Evolutionary conservation across 2,329 filamentous ascomycete species (phyloP).

Genomic region (Trichoderma cornu-damae): DNA sequence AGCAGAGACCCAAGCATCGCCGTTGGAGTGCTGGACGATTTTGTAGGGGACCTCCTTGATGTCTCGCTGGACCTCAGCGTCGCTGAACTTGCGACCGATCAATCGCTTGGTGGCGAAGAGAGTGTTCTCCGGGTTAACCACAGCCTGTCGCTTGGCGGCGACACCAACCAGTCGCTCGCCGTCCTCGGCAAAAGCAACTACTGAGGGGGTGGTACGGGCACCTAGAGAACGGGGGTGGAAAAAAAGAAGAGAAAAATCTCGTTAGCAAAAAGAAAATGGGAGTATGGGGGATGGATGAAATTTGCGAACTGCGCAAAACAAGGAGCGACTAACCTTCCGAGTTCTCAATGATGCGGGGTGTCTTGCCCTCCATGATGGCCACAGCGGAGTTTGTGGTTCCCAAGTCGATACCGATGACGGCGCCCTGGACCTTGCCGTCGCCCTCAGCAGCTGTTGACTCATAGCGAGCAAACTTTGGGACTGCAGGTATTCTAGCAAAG

Average conservation of each 20-base stretch:
- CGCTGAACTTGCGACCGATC: conserved; percentile 95
- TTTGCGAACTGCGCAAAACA: not conserved
- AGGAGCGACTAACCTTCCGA: conserved; percentile 64
- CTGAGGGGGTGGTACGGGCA: conserved; percentile 57
- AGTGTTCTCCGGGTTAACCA: conserved; percentile 98
- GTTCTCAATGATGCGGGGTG: conserved; percentile 95
- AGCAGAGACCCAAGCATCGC: conserved; percentile 92
- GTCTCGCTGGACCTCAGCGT: conserved; percentile 89
- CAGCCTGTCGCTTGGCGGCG: conserved; percentile 94
- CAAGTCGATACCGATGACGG: conserved; percentile 97
- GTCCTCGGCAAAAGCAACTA: conserved; percentile 92
- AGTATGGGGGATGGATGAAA: not conserved
- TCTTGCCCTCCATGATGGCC: conserved; percentile 95
- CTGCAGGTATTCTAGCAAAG: conserved; percentile 63
- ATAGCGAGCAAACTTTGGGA: conserved; percentile 70
- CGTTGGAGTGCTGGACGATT: conserved; percentile 94
- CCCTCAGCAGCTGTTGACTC: conserved; percentile 54
- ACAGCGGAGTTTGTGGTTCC: conserved; percentile 98
- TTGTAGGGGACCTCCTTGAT: conserved; percentile 98
- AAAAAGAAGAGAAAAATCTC: not conserved
- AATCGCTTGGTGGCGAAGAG: conserved; percentile 98
- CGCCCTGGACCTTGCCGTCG: conserved; percentile 79
- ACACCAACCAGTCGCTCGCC: conserved; percentile 96
- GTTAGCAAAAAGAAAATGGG: not conserved
- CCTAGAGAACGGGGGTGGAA: conserved; percentile 23